Evolutionary conservation across 768 basidiomycete genomes (phyloP).

Genomic region (Russula brevipes): DNA sequence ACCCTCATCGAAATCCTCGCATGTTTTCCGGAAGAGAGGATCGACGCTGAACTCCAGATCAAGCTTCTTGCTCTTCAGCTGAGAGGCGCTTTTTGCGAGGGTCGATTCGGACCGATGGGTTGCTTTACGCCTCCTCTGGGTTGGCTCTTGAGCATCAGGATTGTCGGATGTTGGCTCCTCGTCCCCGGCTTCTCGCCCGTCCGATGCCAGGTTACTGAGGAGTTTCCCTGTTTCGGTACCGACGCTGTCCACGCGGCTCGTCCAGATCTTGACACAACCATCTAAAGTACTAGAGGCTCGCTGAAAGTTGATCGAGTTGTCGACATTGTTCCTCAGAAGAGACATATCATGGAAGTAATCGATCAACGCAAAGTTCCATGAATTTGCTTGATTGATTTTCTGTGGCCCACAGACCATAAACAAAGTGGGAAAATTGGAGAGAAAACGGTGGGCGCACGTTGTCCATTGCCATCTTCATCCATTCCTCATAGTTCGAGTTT

Average conservation of each 20-base stretch:
- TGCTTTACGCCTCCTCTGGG: slow-evolving; percentile 58
- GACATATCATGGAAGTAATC: slow-evolving; percentile 99
- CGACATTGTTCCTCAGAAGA: slow-evolving; percentile 82
- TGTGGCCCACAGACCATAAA: slow-evolving; percentile 33
- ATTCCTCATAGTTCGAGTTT: slow-evolving; percentile 93
- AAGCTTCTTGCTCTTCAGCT: slow-evolving; percentile 84
- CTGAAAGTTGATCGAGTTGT: slow-evolving; percentile 98
- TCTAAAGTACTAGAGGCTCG: slow-evolving; percentile 96
- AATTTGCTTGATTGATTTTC: slow-evolving; percentile 99
- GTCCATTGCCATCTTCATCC: slow-evolving; percentile 99
- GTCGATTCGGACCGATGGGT: slow-evolving; percentile 71
- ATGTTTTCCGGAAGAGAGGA: slow-evolving; percentile 95
- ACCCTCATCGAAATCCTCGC: slow-evolving; percentile 97
- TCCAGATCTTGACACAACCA: slow-evolving; percentile 99
- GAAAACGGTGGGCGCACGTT: slow-evolving; percentile 51
- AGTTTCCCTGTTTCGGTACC: slow-evolving; percentile 96
- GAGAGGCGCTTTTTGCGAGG: slow-evolving; percentile 78
- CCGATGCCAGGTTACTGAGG: slow-evolving; percentile 76
- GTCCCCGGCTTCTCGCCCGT: slow-evolving; percentile 56
- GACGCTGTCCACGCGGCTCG: slow-evolving; percentile 93
- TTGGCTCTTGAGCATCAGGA: slow-evolving; percentile 60
- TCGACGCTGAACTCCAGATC: slow-evolving; percentile 96
- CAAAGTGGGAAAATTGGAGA: background rate
- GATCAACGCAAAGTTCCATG: slow-evolving; percentile 96
- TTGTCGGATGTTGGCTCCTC: slow-evolving; percentile 55